Base-by-base conservation (phyloP, 1,284 basidiomycete species). In the Bondarzewia mesenterica region DNA sequence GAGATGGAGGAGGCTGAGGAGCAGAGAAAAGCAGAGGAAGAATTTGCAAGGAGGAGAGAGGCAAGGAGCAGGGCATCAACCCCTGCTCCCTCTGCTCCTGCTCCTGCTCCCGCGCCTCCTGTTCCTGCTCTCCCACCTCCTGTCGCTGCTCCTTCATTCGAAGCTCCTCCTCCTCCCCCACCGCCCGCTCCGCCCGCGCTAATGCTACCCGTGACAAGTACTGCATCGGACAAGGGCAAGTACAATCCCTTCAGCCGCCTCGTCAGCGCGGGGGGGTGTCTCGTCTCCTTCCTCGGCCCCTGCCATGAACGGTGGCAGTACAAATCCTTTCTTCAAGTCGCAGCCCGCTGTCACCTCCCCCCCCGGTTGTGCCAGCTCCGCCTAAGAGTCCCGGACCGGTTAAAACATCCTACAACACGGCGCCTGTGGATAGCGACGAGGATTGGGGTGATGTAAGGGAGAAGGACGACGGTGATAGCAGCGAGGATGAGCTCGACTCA, bases 371-470 rank as follows among this genome's bases (percentile, higher is more conserved):
- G 16, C 57, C 59, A 2, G 49, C 55, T 2, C 51, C 62, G 7
- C 54, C 63, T 14, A 54, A 61, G 53, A 61, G 59, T 50, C 56
- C 67, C 16, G 61, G 67, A 4, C 74, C 74, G 1, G 65, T 73
- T 18, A 82, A 79, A 60, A 63, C 72, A 0, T 58, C 72, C 0
- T 86, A 87, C 57, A 65, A 83, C 49, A 82, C 78, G 0, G 85
- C 79, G 0, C 77, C 85, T 1, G 64, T 8, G 12, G 77, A 79
- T 21, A 71, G 66, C 16, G 79, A 80, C 21, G 85, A 89, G 20
- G 92, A 93, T 50, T 95, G 93, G 93, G 92, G 88, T 50, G 84
- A 85, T 18, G 23, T 46, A 15, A 72, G 80, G 54, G 90, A 94
- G 65, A 82, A 83, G 50, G 78, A 83, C 5, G 75, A 78, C 4